Evolutionary conservation across 441 rosid species (phyloP).

Genomic region (Populus hybrid): DNA sequence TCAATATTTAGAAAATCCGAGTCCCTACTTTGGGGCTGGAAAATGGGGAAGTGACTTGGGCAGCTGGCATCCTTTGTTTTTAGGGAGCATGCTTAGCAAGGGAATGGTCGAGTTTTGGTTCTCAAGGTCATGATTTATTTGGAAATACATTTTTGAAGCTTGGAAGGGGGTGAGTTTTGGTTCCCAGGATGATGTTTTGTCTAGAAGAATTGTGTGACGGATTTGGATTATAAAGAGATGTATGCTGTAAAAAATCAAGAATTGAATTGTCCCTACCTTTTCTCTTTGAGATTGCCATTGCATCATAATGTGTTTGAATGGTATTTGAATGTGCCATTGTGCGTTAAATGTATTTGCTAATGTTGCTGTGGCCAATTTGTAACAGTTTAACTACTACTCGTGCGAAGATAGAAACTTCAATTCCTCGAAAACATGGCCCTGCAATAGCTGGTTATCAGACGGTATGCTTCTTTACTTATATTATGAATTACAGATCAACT

Average conservation of each 20-base stretch:
- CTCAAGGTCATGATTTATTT: no score
- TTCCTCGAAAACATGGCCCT: slow-evolving; percentile 98
- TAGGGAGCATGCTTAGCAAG: no score
- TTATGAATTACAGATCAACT: neutral
- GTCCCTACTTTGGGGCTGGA: no score
- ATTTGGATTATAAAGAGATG: neutral
- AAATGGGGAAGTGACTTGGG: no score
- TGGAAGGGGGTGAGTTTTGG: no score
- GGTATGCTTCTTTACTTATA: slow-evolving; percentile 43
- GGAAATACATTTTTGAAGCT: no score
- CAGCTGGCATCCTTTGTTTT: no score
- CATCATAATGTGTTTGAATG: neutral
- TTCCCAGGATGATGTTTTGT: neutral
- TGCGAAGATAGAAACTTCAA: slow-evolving; percentile 79
- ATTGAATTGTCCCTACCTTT: neutral
- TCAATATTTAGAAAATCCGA: no score
- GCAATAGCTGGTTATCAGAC: slow-evolving; percentile 97
- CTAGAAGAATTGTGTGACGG: neutral
- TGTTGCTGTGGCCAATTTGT: slow-evolving; percentile 16
- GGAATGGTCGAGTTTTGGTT: no score
- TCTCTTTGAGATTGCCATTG: neutral
- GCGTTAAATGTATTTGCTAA: slow-evolving; percentile 4
- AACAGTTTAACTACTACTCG: slow-evolving; percentile 81
- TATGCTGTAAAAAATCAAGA: neutral
- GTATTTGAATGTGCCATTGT: neutral